These are phyloP conservation scores for Suillus fuscotomentosus DNA, from an alignment of 768 basidiomycete genomes.

Conservation along the genomic window DNA sequence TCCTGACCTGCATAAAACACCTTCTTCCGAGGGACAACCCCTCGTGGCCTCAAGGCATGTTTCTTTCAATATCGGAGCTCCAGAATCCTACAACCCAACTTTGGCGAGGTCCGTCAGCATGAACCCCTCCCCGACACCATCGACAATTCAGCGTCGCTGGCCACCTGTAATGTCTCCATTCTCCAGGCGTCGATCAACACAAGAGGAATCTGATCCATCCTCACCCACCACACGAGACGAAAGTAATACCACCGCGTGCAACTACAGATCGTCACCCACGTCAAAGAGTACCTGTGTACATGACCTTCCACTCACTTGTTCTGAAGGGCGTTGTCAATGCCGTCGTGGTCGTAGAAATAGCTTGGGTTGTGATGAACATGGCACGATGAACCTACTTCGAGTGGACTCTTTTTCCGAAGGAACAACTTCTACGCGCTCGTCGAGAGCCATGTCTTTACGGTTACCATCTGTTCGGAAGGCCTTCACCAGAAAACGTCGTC, in stretches of 20 bases:
- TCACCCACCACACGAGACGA: neutral
- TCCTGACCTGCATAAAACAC: slow-evolving; percentile 4
- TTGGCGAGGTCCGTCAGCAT: neutral
- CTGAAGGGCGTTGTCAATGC: slow-evolving; percentile 5
- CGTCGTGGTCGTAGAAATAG: slow-evolving; percentile 14
- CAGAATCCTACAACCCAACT: neutral
- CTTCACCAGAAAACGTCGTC: slow-evolving; percentile 10
- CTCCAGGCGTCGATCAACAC: neutral
- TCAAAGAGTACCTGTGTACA: slow-evolving; percentile 2
- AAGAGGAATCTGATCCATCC: neutral
- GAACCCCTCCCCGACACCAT: neutral
- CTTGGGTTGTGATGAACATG: slow-evolving; percentile 5
- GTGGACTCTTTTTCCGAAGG: neutral
- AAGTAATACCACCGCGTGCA: neutral
- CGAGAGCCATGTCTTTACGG: slow-evolving; percentile 2
- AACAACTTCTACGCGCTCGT: neutral
- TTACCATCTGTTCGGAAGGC: slow-evolving; percentile 13
- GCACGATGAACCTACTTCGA: neutral
- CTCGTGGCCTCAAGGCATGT: slow-evolving; percentile 17
- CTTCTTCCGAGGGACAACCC: neutral
- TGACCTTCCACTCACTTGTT: slow-evolving; percentile 3
- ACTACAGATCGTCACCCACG: neutral
- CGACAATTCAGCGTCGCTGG: slow-evolving; percentile 12
- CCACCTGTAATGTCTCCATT: slow-evolving; percentile 6
- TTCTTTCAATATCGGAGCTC: slow-evolving; percentile 15